Evolutionary conservation across 805 yeast genomes (phyloP).

Genomic region (Wickerhamiella australiensis): DNA sequence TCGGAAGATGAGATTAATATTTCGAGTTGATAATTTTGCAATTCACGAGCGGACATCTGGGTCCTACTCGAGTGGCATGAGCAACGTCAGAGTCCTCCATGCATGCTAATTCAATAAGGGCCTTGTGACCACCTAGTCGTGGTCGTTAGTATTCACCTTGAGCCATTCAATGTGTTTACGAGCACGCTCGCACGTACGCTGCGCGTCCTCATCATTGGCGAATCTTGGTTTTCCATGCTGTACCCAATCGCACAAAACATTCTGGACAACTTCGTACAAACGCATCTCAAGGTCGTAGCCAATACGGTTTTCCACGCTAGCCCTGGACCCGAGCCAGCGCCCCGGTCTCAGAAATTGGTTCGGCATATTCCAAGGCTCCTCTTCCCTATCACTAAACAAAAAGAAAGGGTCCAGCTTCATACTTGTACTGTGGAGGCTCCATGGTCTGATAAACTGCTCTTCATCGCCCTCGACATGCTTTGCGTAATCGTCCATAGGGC

Average conservation of each 20-base stretch:
- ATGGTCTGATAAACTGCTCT: slow-evolving; percentile 13
- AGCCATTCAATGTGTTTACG: slow-evolving; percentile 19
- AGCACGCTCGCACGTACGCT: slow-evolving; percentile 16
- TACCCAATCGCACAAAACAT: slow-evolving; percentile 21
- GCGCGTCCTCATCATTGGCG: slow-evolving; percentile 13
- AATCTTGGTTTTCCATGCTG: slow-evolving; percentile 13
- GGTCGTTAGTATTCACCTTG: slow-evolving; percentile 8
- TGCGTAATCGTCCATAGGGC: slow-evolving; percentile 51
- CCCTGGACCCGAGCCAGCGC: slow-evolving; percentile 18
- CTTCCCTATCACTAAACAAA: slow-evolving; percentile 13
- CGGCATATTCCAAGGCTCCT: slow-evolving; percentile 11
- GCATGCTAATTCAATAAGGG: too few relatives aligned
- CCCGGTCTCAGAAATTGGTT: slow-evolving; percentile 11
- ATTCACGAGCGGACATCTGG: too few relatives aligned
- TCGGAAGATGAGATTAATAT: too few relatives aligned
- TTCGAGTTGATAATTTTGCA: too few relatives aligned
- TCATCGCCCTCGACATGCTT: slow-evolving; percentile 10
- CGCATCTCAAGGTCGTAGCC: slow-evolving; percentile 17
- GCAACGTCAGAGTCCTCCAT: too few relatives aligned
- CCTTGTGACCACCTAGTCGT: too few relatives aligned
- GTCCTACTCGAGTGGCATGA: too few relatives aligned
- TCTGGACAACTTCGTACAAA: slow-evolving; percentile 15
- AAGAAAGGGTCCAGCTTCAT: slow-evolving; percentile 19
- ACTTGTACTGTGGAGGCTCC: slow-evolving; percentile 18
- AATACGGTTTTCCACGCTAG: slow-evolving; percentile 9